A percentile compares a stretch with the other conserved stretches of the same genome.
phyloP scores from a whole-genome alignment of 306 rosid genomes.

The Pyrus pyrifolia region DNA sequence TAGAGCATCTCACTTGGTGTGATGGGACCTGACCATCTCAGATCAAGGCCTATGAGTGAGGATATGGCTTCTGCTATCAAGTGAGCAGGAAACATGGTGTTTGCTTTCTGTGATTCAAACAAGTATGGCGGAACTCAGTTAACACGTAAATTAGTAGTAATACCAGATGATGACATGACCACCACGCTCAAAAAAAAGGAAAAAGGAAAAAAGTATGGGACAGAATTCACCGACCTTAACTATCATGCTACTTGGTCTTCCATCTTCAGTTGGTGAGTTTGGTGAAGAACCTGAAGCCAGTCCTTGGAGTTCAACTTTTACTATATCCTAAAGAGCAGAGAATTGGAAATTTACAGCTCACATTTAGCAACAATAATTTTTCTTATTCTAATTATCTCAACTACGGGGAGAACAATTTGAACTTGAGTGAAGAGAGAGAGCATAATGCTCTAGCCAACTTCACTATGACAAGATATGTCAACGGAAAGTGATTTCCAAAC shows the following conservation, averaged over 20 bases:
- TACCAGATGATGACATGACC: neutral
- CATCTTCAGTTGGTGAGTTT: constrained; percentile 23
- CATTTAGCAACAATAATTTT: neutral
- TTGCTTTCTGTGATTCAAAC: constrained; percentile 41
- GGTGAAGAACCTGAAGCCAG: constrained; percentile 16
- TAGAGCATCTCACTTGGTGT: constrained; percentile 76
- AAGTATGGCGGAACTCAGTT: neutral
- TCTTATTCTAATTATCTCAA: neutral
- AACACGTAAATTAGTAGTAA: neutral
- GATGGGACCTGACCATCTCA: constrained; percentile 90
- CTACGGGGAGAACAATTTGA: neutral
- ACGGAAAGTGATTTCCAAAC: neutral
- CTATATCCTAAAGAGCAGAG: constrained; percentile 6
- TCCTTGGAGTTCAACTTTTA: constrained; percentile 8
- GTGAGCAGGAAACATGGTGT: constrained; percentile 55
- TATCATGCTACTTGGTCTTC: constrained; percentile 30
- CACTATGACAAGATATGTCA: neutral
- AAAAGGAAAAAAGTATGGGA: too few relatives aligned
- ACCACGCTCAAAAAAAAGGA: too few relatives aligned
- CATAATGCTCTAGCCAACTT: neutral
- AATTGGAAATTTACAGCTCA: neutral
- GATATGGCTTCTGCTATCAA: constrained; percentile 77
- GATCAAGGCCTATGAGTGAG: constrained; percentile 55
- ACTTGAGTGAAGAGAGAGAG: neutral
- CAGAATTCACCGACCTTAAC: constrained; percentile 10